phyloP scores from a whole-genome alignment of 495 filamentous ascomycete species.

The Ascobolus immersus region DNA sequence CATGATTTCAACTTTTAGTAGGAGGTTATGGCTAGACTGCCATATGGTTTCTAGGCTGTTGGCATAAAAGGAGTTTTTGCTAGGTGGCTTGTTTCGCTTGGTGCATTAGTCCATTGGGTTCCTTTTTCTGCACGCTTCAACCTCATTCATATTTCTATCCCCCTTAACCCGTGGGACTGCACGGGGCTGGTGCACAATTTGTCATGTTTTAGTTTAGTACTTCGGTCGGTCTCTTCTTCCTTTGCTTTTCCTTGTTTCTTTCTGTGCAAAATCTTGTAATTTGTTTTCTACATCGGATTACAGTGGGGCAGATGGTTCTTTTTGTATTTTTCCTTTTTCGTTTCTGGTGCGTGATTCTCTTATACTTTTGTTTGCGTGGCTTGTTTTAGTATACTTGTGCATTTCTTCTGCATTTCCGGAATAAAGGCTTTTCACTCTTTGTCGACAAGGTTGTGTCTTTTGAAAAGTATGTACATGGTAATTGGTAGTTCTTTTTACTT shows the following conservation, averaged over 20 bases:
- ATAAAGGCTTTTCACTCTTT: too few relatives aligned
- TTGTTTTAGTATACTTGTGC: slow-evolving; percentile 1
- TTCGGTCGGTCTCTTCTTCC: slow-evolving; percentile 2
- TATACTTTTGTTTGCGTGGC: slow-evolving; percentile 1
- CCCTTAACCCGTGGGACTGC: neutral
- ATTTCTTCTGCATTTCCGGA: slow-evolving; percentile 1
- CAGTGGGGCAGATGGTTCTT: too few relatives aligned
- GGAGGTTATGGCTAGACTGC: neutral
- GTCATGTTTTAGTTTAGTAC: slow-evolving; percentile 4
- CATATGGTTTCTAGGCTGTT: neutral
- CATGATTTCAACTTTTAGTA: slow-evolving; percentile 9
- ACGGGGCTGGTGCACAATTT: slow-evolving; percentile 1
- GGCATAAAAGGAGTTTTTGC: neutral
- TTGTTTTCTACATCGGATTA: neutral
- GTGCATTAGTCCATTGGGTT: neutral
- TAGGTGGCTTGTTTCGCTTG: neutral
- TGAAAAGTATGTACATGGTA: too few relatives aligned
- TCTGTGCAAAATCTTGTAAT: slow-evolving; percentile 2
- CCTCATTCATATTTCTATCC: neutral
- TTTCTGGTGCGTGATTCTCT: neutral
- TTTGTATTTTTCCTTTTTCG: neutral
- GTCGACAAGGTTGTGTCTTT: too few relatives aligned
- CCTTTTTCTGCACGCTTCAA: neutral
- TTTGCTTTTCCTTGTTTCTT: slow-evolving; percentile 1
- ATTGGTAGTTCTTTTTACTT: too few relatives aligned